Percentiles rank a stretch among this genome's conserved stretches.
These are phyloP conservation scores for Russula earlei DNA, from an alignment of 768 basidiomycete species.

Conservation along the genomic window DNA sequence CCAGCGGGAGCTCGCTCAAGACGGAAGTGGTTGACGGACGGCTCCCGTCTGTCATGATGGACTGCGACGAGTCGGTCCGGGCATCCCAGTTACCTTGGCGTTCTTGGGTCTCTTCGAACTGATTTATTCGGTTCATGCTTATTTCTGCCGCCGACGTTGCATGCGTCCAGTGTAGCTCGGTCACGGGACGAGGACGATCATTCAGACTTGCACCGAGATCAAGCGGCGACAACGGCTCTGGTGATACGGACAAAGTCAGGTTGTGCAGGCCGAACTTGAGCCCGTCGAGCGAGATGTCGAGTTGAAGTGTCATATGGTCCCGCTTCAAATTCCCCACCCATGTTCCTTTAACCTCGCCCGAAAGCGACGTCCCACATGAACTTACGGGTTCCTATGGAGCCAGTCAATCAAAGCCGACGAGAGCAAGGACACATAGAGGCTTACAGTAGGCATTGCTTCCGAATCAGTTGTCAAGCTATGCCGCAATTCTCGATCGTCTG, in stretches of 20 bases:
- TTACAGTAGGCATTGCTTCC: not conserved
- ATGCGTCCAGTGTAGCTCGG: not conserved
- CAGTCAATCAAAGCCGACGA: not conserved
- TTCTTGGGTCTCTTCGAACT: too few relatives aligned
- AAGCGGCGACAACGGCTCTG: not conserved
- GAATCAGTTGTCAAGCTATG: not conserved
- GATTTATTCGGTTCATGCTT: too few relatives aligned
- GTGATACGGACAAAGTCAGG: not conserved
- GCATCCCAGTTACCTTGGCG: not conserved
- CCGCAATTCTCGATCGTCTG: not conserved
- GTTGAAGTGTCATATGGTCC: conserved; percentile 3
- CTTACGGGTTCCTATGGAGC: not conserved
- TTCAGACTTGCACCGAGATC: too few relatives aligned
- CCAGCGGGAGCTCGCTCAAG: conserved; percentile 16
- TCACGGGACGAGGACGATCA: not conserved
- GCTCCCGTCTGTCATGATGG: conserved; percentile 3
- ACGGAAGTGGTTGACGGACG: conserved; percentile 9
- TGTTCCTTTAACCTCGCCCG: conserved; percentile 2
- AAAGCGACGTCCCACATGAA: not conserved
- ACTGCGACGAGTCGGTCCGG: not conserved
- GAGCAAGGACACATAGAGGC: not conserved
- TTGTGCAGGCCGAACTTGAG: conserved; percentile 1
- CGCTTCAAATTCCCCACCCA: not conserved
- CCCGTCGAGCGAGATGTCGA: conserved; percentile 8
- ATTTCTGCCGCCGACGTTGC: not conserved